phyloP scores from a whole-genome alignment of 1,284 basidiomycete genomes.

The Hemileia vastatrix region DNA sequence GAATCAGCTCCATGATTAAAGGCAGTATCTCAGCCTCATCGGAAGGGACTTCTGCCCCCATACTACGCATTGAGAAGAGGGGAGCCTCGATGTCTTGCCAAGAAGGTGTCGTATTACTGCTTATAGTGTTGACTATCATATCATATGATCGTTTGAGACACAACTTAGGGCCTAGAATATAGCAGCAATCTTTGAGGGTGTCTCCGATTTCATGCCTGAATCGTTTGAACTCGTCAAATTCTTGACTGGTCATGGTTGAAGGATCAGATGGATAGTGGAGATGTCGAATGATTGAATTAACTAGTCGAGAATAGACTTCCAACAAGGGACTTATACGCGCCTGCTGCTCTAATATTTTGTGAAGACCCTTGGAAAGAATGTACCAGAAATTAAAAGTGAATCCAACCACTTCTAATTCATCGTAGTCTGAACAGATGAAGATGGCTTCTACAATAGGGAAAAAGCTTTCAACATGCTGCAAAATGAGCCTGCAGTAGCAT shows the following conservation, averaged over 20 bases:
- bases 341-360: slow-evolving; percentile 50
- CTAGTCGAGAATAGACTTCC: slow-evolving; percentile 71
- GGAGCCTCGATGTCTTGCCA: slow-evolving; percentile 99
- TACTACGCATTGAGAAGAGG: slow-evolving; percentile 92
- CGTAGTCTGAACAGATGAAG: slow-evolving; percentile 82
- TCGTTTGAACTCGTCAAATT: slow-evolving; percentile 82
- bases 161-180: slow-evolving; percentile 75
- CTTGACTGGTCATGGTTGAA: slow-evolving; percentile 62
- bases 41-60: slow-evolving; percentile 87
- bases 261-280: slow-evolving; percentile 77
- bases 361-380: slow-evolving; percentile 70
- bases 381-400: slow-evolving; percentile 99
- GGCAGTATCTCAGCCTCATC: slow-evolving; percentile 76
- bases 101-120: slow-evolving; percentile 46
- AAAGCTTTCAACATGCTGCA: slow-evolving; percentile 79
- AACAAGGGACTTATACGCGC: slow-evolving; percentile 53
- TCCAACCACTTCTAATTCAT: slow-evolving; percentile 89
- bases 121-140: slow-evolving; percentile 64
- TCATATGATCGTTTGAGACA: slow-evolving; percentile 75
- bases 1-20: slow-evolving; percentile 89
- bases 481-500: slow-evolving; percentile 78
- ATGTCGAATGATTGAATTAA: slow-evolving; percentile 79
- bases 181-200: slow-evolving; percentile 97
- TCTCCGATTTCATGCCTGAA: slow-evolving; percentile 99
- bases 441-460: slow-evolving; percentile 91